Conservation (phyloP, 2,329 filamentous ascomycete species). For the Talaromyces sp. region DNA sequence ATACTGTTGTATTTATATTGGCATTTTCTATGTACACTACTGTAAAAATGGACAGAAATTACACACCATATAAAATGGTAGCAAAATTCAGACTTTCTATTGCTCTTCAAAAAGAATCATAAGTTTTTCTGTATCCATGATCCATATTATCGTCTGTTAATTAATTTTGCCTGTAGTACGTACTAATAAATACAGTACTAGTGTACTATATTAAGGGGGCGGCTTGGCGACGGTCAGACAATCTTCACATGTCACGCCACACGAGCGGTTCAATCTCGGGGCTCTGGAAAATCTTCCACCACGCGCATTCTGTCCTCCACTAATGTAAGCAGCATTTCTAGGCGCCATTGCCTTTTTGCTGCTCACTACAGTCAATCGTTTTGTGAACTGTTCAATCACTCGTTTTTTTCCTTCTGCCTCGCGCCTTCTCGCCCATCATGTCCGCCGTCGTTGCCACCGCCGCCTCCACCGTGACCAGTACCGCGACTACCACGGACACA, state of each 20-base stretch:
- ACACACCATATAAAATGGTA: too few relatives aligned
- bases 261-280: background rate
- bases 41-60: background rate
- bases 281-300: background rate
- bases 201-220: background rate
- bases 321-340: background rate
- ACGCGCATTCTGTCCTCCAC: background rate
- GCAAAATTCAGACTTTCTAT: too few relatives aligned
- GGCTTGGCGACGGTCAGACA: background rate
- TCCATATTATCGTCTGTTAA: too few relatives aligned
- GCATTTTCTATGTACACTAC: background rate
- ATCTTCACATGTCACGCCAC: constrained; percentile 12
- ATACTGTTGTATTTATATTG: background rate
- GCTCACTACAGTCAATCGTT: background rate
- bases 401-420: background rate
- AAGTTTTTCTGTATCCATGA: too few relatives aligned
- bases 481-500: constrained; percentile 18
- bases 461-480: background rate
- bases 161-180: too few relatives aligned
- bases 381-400: background rate
- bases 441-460: constrained; percentile 4
- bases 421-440: background rate
- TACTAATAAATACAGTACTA: too few relatives aligned
- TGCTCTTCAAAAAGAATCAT: too few relatives aligned
- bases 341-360: background rate